Evolutionary conservation across 2,329 filamentous ascomycete species (phyloP), one percentile per base, ranked within the genome.

Genomic region (Talaromyces sp.): DNA sequence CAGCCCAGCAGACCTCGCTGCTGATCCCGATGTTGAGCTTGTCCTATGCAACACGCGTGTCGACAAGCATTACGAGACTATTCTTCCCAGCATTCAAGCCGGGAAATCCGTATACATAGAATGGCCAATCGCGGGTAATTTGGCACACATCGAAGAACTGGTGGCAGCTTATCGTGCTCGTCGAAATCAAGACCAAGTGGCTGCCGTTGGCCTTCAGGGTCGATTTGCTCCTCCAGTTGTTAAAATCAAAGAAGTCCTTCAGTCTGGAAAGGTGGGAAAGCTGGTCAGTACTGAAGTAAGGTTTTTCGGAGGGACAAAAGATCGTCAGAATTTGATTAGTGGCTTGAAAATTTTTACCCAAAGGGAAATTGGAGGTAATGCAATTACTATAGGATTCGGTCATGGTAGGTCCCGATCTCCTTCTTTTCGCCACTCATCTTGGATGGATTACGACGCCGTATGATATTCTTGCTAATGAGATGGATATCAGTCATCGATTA

Each of bases 351-450:
- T 50, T 50, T 60, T 60, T 60, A 43, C 58, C 9, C 58, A 50
- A 35, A 49, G 19, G 19, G 58, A 60, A 22, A 19, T 60, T 37
- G 58, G 58, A 19, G 58, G 58, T 22, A 60, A 60, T 49, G 13
- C 58, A 50, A 60, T 60, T 14, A 60, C 58, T 11, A 60, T 60
- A 24, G 58, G 58, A 16, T 60, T 60, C 31, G 58, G 58, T 9
- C 58, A 60, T 24, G 58, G 58, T 60, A 39, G n/a, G 58, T 49
- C 7, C 22, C 16, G 2, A 3, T 47, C 37, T n/a, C n/a, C 10
- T 22, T 24, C 19, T 41, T 6, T 6, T 8, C 8, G 7, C 45
- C 45, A 6, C 22, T 16, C 31, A 5, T 16, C 22, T 50, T 50
- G 16, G n/a, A 24, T 56, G 5, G 2, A 37, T 37, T 2, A 9